Base-by-base conservation (phyloP, 371 early-diverging fungal genomes). In the Haplosporangium sp. region DNA sequence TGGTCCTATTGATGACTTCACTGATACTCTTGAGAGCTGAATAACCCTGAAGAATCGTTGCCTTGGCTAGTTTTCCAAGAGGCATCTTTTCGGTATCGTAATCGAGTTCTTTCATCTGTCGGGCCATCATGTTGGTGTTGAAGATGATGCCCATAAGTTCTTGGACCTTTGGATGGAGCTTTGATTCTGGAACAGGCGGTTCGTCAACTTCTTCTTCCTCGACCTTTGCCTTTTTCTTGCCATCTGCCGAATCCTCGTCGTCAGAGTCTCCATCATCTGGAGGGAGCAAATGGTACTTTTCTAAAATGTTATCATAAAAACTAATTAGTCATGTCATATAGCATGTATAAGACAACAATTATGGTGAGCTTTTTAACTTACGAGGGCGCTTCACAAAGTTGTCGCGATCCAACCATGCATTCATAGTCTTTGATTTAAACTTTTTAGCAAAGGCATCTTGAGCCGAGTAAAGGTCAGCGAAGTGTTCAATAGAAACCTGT, bases 71-170 rank as follows among this genome's bases (percentile, higher is more conserved):
- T 64, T 91, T 88, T 13, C 92, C 92, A 8, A 91, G 81, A 2
- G 92, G 92, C 86, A 91, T 86, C 74, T 90, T 90, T 37, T 85
- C 85, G 38, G 86, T 68, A 65, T 89, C 89, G 67, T 85, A 88
- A 72, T 69, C 82, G 61, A 89, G 87, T 65, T 86, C 87, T 13
- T 74, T 76, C 89, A 89, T 89, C 66, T 86, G 85, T 27, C 76
- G 63, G 37, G 75, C 71, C 88, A 89, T 89, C 84, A 86, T 88
- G 69, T 17, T 52, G 0, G 83, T 67, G 72, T 90, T 85, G 79
- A 89, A 90, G 61, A 90, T 88, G 55, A 90, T 64, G 35, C 74
- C 59, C 50, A 90, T 76, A 5, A 90, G 69, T 35, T 86, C 79
- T 66, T 90, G 87, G 10, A 90, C 86, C 48, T 84, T 79, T 17